A percentile compares a stretch with the other conserved stretches of the same genome.
Evolutionary conservation across 768 basidiomycete species (phyloP).

Genomic region (Crepidotus variabilis): DNA sequence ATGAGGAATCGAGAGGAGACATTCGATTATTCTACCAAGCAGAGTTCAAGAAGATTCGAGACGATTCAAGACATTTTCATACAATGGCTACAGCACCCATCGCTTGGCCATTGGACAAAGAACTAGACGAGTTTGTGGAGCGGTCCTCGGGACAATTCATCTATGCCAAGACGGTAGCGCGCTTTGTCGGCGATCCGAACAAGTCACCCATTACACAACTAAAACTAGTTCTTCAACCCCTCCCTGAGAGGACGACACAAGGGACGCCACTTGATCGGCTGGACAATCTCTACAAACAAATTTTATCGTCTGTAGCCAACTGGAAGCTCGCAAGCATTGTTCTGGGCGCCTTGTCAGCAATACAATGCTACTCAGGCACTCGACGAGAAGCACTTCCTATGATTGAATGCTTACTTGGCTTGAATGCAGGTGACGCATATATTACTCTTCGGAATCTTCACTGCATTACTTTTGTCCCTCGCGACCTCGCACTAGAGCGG

Average conservation of each 20-base stretch:
- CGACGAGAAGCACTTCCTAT: background rate
- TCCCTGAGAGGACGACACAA: background rate
- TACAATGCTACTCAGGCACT: background rate
- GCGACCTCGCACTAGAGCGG: background rate
- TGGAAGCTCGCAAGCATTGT: background rate
- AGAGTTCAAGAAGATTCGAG: constrained; percentile 3
- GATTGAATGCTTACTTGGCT: background rate
- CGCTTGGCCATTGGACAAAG: constrained; percentile 9
- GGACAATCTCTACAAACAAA: constrained; percentile 11
- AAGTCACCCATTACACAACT: constrained; percentile 9
- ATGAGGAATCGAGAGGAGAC: constrained; percentile 6
- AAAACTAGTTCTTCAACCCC: constrained; percentile 6
- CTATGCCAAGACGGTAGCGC: constrained; percentile 11
- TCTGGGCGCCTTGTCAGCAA: background rate
- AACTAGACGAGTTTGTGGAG: constrained; percentile 7
- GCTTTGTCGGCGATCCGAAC: constrained; percentile 6
- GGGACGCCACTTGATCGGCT: constrained; percentile 12
- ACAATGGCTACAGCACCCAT: background rate
- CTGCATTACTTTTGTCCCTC: background rate
- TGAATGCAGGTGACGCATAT: background rate
- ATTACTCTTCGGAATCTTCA: background rate
- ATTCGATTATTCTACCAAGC: constrained; percentile 6
- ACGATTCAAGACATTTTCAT: background rate
- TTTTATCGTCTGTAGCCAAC: background rate
- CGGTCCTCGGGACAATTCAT: constrained; percentile 18